Evolutionary conservation across 2,329 filamentous ascomycete species (phyloP).

Genomic region (Tolypocladium tropicale): DNA sequence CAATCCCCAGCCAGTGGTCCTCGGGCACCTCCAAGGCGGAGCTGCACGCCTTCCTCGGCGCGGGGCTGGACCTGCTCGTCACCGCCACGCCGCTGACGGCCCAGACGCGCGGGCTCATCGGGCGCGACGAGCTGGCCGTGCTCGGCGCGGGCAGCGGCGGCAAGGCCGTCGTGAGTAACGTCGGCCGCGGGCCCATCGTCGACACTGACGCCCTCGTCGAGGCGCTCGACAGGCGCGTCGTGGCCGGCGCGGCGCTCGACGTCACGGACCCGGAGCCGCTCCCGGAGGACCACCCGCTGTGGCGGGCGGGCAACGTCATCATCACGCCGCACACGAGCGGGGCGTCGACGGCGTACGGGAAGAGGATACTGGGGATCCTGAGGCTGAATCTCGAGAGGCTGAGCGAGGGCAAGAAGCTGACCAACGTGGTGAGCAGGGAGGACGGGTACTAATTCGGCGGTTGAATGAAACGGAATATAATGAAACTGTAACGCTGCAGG

Average conservation of each 20-base stretch:
- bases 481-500: too few species aligned
- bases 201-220: background rate
- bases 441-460: background rate
- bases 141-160: background rate
- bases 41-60: background rate
- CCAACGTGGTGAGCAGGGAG: background rate
- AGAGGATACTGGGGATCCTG: background rate
- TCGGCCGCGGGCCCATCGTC: background rate
- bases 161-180: background rate
- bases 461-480: too few species aligned
- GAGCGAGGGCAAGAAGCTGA: background rate
- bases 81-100: background rate
- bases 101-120: background rate
- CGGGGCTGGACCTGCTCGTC: background rate
- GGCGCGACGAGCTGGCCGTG: background rate
- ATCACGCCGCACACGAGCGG: conserved; percentile 30
- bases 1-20: background rate
- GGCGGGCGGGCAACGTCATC: conserved; percentile 52
- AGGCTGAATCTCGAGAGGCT: background rate
- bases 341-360: background rate
- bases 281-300: conserved; percentile 51
- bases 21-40: background rate
- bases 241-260: conserved; percentile 54
- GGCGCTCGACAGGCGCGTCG: conserved; percentile 3
- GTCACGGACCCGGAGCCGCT: conserved; percentile 65